Conservation (phyloP, 2,329 filamentous ascomycete genomes). For the Ceratocystis lukuohia region DNA sequence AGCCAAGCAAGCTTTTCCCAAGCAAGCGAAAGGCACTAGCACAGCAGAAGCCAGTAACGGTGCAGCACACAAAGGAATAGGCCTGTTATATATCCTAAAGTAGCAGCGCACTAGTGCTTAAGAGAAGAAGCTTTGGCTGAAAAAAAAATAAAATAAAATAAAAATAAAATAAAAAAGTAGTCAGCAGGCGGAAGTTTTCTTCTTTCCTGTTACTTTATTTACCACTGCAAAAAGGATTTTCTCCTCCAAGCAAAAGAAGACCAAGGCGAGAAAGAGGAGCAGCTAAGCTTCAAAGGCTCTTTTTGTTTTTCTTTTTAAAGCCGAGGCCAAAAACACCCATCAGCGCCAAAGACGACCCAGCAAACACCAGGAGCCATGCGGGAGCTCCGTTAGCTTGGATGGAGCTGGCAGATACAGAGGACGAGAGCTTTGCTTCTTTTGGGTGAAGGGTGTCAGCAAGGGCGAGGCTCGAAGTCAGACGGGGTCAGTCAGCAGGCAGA, state of each 20-base stretch:
- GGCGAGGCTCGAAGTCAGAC: not conserved
- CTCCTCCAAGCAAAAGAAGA: not conserved
- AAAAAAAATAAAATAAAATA: not conserved
- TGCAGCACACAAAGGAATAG: not conserved
- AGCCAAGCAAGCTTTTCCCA: not conserved
- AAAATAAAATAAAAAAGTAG: not conserved
- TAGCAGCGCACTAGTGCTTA: constrained; percentile 6
- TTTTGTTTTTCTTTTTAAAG: not conserved
- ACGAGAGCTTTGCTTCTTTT: not conserved
- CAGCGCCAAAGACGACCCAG: not conserved
- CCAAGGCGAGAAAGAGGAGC: too few species aligned
- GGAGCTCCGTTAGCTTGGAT: constrained; percentile 2
- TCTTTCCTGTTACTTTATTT: too few species aligned
- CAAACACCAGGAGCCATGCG: not conserved
- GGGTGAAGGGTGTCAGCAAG: not conserved
- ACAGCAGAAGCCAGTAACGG: too few species aligned
- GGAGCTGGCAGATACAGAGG: not conserved
- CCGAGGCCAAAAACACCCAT: not conserved
- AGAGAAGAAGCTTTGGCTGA: constrained; percentile 7
- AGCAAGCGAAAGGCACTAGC: not conserved
- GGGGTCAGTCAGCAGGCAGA: not conserved
- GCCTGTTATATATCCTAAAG: constrained; percentile 6
- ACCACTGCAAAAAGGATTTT: too few species aligned
- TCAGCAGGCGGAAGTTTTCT: too few species aligned
- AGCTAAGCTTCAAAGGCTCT: too few species aligned